Conservation (phyloP, 2,329 filamentous ascomycete genomes). For the Decorospora gaudefroyi region DNA sequence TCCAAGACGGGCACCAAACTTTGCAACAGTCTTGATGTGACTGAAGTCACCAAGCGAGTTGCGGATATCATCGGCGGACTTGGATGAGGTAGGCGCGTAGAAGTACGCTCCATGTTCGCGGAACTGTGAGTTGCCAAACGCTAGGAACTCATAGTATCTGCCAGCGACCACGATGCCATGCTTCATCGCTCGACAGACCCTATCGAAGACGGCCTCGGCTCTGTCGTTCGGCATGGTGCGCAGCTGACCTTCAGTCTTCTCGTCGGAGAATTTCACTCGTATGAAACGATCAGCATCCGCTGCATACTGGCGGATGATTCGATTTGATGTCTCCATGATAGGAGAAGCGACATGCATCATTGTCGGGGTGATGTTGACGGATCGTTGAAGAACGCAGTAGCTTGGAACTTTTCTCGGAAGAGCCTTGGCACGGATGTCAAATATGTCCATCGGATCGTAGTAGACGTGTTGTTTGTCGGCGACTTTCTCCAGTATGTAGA, state of each 20-base stretch:
- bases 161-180: constrained; percentile 84
- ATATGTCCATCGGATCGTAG: constrained; percentile 73
- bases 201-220: constrained; percentile 67
- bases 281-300: constrained; percentile 78
- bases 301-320: constrained; percentile 75
- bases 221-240: constrained; percentile 37
- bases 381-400: constrained; percentile 76
- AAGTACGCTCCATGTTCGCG: constrained; percentile 92
- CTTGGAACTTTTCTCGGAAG: constrained; percentile 59
- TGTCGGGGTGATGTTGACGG: constrained; percentile 80
- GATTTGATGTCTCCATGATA: constrained; percentile 82
- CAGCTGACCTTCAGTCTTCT: constrained; percentile 60
- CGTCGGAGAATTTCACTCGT: constrained; percentile 86
- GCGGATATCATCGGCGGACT: constrained; percentile 77
- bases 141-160: constrained; percentile 84
- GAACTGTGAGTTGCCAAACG: constrained; percentile 94
- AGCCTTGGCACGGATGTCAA: constrained; percentile 55
- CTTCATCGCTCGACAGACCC: constrained; percentile 70
- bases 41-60: constrained; percentile 84
- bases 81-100: constrained; percentile 71
- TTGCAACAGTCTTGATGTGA: constrained; percentile 82
- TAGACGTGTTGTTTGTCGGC: constrained; percentile 66
- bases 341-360: constrained; percentile 79
- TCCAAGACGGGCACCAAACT: constrained; percentile 84
- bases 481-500: constrained; percentile 73